Evolutionary conservation across 1,139 yeast species (phyloP), one percentile per base, ranked within the genome.

Genomic region (Suhomyces atakaporum): DNA sequence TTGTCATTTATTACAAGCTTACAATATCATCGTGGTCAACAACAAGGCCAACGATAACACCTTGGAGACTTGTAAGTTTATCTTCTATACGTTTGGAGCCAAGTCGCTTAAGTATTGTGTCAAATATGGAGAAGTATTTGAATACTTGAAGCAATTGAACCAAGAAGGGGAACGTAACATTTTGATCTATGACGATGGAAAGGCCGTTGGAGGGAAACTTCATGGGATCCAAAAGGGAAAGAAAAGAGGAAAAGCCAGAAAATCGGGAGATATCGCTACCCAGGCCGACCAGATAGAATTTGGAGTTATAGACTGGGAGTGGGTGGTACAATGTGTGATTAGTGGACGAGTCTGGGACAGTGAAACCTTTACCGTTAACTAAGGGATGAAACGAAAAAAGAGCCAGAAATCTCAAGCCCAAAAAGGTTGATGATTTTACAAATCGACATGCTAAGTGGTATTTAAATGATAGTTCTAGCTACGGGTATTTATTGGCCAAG

Each of bases 251-350:
- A 31, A 33, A 13, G 29, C 36, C 4, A 29, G 31, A 21, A 29
- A 21, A 25, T 26, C 20, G 22, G 29, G 15, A 2, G 34, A 29
- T 12, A 18, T 26, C 6, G 27, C 40, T 8, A 32, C 41, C 10
- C 33, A 30, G 13, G 31, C 32, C 5, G 35, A 30, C 29, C 33
- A 16, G 7, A 28, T 42, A 3, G 29, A 31, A 7, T 40, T 61
- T 13, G 60, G 60, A 7, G 38, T 73, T 1, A 62, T 79, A 6
- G 65, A 75, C 46, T 81, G 87, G 82, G 90, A 84, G 53, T 83
- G 90, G 90, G 66, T 82, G 1, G 86, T 83, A 1, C 90, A 84
- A 47, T 77, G 87, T 49, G 71, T 81, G 7, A 80, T 83, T n/a
- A 75, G 46, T 33, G 42, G 45, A 2, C 33, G 29, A 22, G 32